Conservation (phyloP, 1,139 yeast genomes). For the Blastobotrys serpentis region DNA sequence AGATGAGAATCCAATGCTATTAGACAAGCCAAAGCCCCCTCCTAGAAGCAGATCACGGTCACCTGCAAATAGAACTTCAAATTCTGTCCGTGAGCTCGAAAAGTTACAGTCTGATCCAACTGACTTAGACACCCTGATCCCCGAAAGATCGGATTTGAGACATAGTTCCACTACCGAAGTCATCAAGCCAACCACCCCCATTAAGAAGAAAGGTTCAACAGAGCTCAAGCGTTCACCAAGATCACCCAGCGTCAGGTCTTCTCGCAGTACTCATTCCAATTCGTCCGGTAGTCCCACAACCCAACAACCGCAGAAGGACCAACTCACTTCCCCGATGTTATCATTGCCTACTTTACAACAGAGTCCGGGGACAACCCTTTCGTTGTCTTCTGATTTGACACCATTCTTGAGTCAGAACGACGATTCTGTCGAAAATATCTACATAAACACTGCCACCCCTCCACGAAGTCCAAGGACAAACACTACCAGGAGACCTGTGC, state of each 20-base stretch:
- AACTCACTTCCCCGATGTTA: slow-evolving; percentile 15
- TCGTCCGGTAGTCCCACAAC: slow-evolving; percentile 7
- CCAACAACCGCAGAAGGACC: not conserved
- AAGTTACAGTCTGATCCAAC: slow-evolving; percentile 7
- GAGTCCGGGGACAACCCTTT: slow-evolving; percentile 15
- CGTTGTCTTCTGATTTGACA: slow-evolving; percentile 22
- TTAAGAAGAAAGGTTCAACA: slow-evolving; percentile 7
- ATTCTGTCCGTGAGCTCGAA: slow-evolving; percentile 3
- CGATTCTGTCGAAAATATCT: slow-evolving; percentile 7
- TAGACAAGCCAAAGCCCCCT: not conserved
- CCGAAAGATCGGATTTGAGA: slow-evolving; percentile 2
- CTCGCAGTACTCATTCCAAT: slow-evolving; percentile 11
- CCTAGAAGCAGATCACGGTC: not conserved
- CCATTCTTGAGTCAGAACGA: slow-evolving; percentile 15
- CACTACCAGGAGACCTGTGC: not conserved
- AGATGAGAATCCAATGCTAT: not conserved
- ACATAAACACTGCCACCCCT: slow-evolving; percentile 11
- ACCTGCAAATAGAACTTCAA: not conserved
- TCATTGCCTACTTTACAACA: slow-evolving; percentile 22
- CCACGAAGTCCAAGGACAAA: slow-evolving; percentile 12
- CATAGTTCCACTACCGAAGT: not conserved
- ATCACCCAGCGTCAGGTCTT: slow-evolving; percentile 1
- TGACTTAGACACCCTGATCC: slow-evolving; percentile 5
- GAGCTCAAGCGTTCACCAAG: slow-evolving; percentile 12
- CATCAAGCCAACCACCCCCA: slow-evolving; percentile 10